Base-by-base conservation (phyloP, 2,329 filamentous ascomycete species). In the Nemania sp. region DNA sequence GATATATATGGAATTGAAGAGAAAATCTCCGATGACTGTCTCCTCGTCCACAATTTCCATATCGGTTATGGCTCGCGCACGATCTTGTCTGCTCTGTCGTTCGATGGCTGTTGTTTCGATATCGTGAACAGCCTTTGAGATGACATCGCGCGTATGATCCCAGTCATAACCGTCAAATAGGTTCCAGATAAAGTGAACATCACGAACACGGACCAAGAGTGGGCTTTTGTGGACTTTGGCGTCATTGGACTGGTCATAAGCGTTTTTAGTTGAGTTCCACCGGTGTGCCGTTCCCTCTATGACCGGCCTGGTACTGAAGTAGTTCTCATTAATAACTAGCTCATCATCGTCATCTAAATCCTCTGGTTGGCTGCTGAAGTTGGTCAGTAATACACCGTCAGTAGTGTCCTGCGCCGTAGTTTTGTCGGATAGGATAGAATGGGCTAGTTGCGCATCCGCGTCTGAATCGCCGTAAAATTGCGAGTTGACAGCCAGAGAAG, bases 1-100 rank as follows among this genome's bases (percentile, higher is more conserved):
- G 64, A 99, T 97, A 75, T 97, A 99, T 49, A 99, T 96, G 0
- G 94, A 99, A 69, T 99, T 97, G 80, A 99, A 99, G 14, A 99
- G 78, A 63, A 95, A 96, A 69, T 99, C 95, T 5, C 91, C 91
- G 71, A 97, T 95, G 5, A 89, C 89, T 11, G 86, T 90, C 70
- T 92, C 89, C 37, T 92, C 88, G 43, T 96, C 89, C 19, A 88
- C 81, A 20, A 93, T 86, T 30, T 86, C 86, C 48, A 86, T 88
- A 65, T 71, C 82, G 68, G 73, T 66, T 49, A 81, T 77, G 7
- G 80, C 75, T 48, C 80, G 77, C 55, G 82, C 75, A 48, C 83
- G 82, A 5, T 81, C 78, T 39, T 76, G 72, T 36, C 82, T 78
- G 20, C 82, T 76, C 54, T 85, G 83, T 51, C 88, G 85, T 68